These are phyloP conservation scores for Myotisia sp. DNA, from an alignment of 2,329 filamentous ascomycete species.

Conservation along the genomic window DNA sequence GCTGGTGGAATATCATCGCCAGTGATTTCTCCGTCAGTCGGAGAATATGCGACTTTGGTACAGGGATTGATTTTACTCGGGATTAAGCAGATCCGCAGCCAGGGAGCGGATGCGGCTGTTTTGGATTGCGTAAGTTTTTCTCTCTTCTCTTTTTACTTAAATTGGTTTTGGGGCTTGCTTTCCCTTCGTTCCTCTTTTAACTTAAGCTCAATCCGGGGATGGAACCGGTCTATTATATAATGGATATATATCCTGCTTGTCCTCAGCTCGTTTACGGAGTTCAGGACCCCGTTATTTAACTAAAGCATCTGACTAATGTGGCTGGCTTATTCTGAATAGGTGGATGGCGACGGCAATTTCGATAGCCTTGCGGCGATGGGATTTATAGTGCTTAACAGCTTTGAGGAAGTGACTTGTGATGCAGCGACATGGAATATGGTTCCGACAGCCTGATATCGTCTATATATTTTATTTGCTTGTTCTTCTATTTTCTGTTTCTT, in stretches of 20 bases:
- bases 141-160: not conserved
- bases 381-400: slow-evolving; percentile 62
- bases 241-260: too few species aligned
- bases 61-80: slow-evolving; percentile 71
- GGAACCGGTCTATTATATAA: too few species aligned
- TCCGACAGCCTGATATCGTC: too few species aligned
- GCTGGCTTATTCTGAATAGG: too few species aligned
- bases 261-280: too few species aligned
- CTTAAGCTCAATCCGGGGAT: not conserved
- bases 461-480: too few species aligned
- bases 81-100: slow-evolving; percentile 65
- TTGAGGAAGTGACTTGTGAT: slow-evolving; percentile 65
- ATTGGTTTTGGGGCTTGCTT: not conserved
- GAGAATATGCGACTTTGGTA: slow-evolving; percentile 55
- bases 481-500: too few species aligned
- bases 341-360: slow-evolving; percentile 55
- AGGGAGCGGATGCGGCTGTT: slow-evolving; percentile 58
- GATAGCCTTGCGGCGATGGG: slow-evolving; percentile 67
- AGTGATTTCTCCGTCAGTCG: slow-evolving; percentile 54
- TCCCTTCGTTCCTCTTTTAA: not conserved
- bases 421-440: slow-evolving; percentile 49
- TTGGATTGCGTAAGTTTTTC: slow-evolving; percentile 57
- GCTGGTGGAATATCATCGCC: slow-evolving; percentile 69
- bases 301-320: too few species aligned
- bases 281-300: too few species aligned